Evolutionary conservation across 768 basidiomycete species (phyloP), one percentile per base, ranked within the genome.

Genomic region (Hysterangium stoloniferum): DNA sequence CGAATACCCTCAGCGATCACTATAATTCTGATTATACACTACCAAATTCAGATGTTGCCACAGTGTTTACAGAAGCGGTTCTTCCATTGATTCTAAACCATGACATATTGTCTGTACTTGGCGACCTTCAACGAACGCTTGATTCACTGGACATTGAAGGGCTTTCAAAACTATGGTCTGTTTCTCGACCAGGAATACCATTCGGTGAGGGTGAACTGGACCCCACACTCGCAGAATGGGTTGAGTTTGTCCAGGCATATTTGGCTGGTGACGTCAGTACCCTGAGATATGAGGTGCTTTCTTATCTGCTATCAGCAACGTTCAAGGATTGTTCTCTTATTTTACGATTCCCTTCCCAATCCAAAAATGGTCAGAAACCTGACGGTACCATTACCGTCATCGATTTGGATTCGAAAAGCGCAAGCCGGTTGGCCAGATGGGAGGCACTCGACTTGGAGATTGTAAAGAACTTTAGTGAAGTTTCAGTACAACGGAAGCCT

Each of bases 251-350:
- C 41, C 67, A 78, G 38, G 64, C 56, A 2, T 87, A 83, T 61
- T 62, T 73, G 15, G 57, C 17, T 19, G 54, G 40, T 42, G 22
- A 57, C 54, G 33, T 53, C 62, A 6, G 53, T 66, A 19, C 74
- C 53, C 65, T 87, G 43, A 75, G 78, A 34, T 77, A 85, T 57
- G 78, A 84, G 56, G 61, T 82, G 35, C 67, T 87, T 41, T 83
- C 87, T 6, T 89, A 89, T 64, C 69, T 92, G 19, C 81, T 97
- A 45, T 91, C 91, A 4, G 90, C 90, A 22, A 87, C 88, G 5
- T 92, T 99, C 75, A 99, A 99, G 64, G 95, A 99, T 64, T 99
- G 95, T 67, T 96, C 94, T 0, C 52, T 86, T 47, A 78, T 86
- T 48, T 54, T 83, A 32, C 68, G 71, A 19, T 54, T 70, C 8